phyloP scores from a whole-genome alignment of 208 protist species.

The Leishmania mexicana region DNA sequence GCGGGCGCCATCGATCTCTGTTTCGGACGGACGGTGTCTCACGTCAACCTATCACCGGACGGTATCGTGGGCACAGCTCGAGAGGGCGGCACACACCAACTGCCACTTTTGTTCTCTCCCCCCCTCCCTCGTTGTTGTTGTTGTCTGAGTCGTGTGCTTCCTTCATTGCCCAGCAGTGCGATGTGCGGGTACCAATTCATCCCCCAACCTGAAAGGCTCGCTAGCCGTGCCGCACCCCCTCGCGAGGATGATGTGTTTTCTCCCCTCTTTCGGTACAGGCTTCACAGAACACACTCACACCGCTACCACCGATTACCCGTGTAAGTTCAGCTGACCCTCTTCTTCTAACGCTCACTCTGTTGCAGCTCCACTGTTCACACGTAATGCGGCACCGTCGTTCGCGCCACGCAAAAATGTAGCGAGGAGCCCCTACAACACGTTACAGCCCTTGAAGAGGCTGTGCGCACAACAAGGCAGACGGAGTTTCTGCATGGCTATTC shows the following conservation, averaged over 20 bases:
- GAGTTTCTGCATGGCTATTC: background rate
- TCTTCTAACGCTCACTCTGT: background rate
- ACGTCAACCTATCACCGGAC: background rate
- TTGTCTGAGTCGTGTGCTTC: background rate
- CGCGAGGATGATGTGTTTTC: background rate
- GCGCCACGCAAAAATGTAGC: background rate
- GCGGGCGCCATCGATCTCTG: background rate
- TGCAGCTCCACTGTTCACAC: background rate
- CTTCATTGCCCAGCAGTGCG: background rate
- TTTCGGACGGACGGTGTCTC: background rate
- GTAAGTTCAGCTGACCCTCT: background rate
- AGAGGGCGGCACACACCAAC: background rate
- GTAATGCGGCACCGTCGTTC: background rate
- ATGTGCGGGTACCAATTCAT: background rate
- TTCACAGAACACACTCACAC: background rate
- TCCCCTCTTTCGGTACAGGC: background rate
- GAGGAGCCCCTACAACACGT: too few species aligned
- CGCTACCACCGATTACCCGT: background rate
- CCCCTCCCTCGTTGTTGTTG: background rate
- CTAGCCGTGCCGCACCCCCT: background rate
- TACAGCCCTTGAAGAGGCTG: background rate
- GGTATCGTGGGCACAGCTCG: background rate
- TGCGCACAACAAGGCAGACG: background rate
- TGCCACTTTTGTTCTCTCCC: background rate
- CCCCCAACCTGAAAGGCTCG: background rate